A percentile compares a stretch with the other conserved stretches of the same genome.
These are phyloP conservation scores for Phytophthora meadii DNA, from an alignment of 352 stramenopile species.

Conservation along the genomic window DNA sequence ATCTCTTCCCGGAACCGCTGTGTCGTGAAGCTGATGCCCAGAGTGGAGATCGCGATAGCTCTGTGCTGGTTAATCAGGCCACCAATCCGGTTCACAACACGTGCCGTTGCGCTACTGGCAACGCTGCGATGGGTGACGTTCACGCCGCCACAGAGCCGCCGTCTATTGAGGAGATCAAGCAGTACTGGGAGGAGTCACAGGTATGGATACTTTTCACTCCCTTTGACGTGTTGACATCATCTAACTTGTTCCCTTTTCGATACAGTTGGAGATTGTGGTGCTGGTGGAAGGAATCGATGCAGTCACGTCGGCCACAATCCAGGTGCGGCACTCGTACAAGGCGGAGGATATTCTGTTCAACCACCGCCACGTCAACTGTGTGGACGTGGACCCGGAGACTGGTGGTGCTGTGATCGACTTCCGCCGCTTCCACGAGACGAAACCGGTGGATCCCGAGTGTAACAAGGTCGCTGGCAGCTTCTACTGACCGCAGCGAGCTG, in stretches of 20 bases:
- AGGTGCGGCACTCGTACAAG: slow-evolving; percentile 97
- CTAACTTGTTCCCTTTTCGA: slow-evolving; percentile 10
- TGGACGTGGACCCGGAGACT: slow-evolving; percentile 77
- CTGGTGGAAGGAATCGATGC: slow-evolving; percentile 96
- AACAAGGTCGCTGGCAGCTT: slow-evolving; percentile 65
- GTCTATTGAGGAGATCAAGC: slow-evolving; percentile 64
- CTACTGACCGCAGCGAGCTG: slow-evolving; percentile 39
- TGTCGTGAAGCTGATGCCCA: slow-evolving; percentile 65
- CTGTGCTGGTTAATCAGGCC: slow-evolving; percentile 34
- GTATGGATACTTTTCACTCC: slow-evolving; percentile 27
- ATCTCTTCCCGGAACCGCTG: slow-evolving; percentile 76
- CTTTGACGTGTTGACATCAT: background rate
- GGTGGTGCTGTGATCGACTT: slow-evolving; percentile 91
- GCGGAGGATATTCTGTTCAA: slow-evolving; percentile 93
- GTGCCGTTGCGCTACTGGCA: slow-evolving; percentile 49
- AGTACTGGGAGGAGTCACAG: slow-evolving; percentile 81
- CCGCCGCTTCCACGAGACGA: slow-evolving; percentile 87
- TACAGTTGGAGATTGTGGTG: slow-evolving; percentile 95
- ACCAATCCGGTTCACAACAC: slow-evolving; percentile 45
- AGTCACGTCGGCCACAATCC: slow-evolving; percentile 94
- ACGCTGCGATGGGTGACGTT: slow-evolving; percentile 20
- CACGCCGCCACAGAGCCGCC: slow-evolving; percentile 39
- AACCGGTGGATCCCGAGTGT: slow-evolving; percentile 57
- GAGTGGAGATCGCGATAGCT: slow-evolving; percentile 67
- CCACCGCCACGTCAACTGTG: slow-evolving; percentile 93